Conservation (phyloP, 257 asterid species). For the Solanum megistacrolobum region DNA sequence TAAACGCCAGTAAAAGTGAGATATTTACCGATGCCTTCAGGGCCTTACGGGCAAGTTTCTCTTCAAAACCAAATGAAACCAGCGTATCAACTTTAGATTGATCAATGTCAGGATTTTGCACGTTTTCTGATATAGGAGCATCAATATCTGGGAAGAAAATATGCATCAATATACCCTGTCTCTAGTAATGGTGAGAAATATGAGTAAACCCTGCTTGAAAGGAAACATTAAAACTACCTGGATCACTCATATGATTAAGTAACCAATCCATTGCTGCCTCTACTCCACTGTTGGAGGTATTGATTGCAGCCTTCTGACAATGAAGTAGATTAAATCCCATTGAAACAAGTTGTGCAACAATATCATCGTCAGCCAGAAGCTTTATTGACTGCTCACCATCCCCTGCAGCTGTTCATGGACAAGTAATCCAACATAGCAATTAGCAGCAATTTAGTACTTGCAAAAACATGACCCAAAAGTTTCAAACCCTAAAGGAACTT, state of each 20-base stretch:
- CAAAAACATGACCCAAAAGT: background rate
- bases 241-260: slow-evolving; percentile 77
- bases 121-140: slow-evolving; percentile 47
- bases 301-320: slow-evolving; percentile 90
- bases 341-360: slow-evolving; percentile 68
- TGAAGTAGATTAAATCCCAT: slow-evolving; percentile 84
- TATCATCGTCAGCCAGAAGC: slow-evolving; percentile 43
- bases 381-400: slow-evolving; percentile 19
- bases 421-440: slow-evolving; percentile 1
- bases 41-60: slow-evolving; percentile 74
- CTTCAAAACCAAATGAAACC: slow-evolving; percentile 80
- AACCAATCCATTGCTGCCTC: slow-evolving; percentile 91
- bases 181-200: background rate
- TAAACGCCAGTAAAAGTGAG: background rate
- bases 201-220: background rate
- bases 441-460: background rate
- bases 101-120: slow-evolving; percentile 36
- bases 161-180: slow-evolving; percentile 1
- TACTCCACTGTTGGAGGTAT: slow-evolving; percentile 67
- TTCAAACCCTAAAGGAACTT: background rate
- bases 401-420: slow-evolving; percentile 33
- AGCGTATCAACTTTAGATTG: slow-evolving; percentile 66
- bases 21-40: slow-evolving; percentile 67
- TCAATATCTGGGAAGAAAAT: slow-evolving; percentile 47
- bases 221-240: slow-evolving; percentile 38